Percentiles rank a stretch among this genome's conserved stretches.
phyloP scores from a whole-genome alignment of 345 rosid species.

The Turnera subulata region DNA sequence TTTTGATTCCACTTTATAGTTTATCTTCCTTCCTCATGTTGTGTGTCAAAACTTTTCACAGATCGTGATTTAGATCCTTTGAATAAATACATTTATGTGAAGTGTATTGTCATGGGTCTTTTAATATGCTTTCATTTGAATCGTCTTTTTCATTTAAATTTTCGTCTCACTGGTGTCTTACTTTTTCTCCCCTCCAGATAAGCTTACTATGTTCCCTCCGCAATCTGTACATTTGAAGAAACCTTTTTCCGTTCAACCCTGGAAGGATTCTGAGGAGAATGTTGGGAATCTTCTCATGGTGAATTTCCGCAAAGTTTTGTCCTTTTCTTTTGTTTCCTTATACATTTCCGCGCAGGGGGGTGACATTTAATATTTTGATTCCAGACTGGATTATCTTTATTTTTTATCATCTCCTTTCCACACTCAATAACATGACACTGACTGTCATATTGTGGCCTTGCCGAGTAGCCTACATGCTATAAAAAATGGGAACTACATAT shows the following conservation, averaged over 20 bases:
- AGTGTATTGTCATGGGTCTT: too few relatives aligned
- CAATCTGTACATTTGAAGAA: conserved; percentile 50
- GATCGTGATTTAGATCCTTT: too few relatives aligned
- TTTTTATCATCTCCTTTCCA: too few relatives aligned
- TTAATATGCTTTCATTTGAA: too few relatives aligned
- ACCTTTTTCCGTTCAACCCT: conserved; percentile 71
- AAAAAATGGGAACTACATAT: too few relatives aligned
- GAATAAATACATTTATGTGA: too few relatives aligned
- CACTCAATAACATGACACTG: too few relatives aligned
- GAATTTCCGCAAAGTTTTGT: conserved; percentile 24
- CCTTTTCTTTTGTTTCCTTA: not conserved
- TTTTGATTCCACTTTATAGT: too few relatives aligned
- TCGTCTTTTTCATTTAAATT: not conserved
- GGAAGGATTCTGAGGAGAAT: conserved; percentile 81
- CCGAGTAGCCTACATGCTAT: too few relatives aligned
- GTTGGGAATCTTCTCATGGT: conserved; percentile 91
- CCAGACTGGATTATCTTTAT: not conserved
- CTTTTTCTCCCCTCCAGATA: conserved; percentile 33
- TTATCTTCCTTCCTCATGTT: too few relatives aligned
- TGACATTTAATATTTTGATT: conserved; percentile 6
- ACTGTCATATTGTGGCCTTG: too few relatives aligned
- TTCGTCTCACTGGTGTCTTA: conserved; percentile 3
- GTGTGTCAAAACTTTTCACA: too few relatives aligned
- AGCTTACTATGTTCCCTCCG: conserved; percentile 61
- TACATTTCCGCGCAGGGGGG: not conserved